Evolutionary conservation across 2,329 filamentous ascomycete genomes (phyloP).

Genomic region (Periconia digitata): DNA sequence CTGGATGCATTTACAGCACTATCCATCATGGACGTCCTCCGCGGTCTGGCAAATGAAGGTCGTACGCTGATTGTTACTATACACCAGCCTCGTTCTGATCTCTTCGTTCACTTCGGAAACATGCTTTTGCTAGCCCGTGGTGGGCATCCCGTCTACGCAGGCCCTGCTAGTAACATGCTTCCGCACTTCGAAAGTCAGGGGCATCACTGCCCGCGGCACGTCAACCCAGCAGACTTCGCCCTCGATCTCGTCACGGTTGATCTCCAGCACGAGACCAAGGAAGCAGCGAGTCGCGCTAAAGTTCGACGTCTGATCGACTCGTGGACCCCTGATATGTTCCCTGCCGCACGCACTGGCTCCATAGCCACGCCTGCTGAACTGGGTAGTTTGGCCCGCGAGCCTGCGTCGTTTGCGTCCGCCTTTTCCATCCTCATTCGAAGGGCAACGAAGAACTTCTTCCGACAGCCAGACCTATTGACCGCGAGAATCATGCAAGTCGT

Average conservation of each 20-base stretch:
- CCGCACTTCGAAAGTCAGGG: constrained; percentile 63
- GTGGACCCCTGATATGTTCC: constrained; percentile 51
- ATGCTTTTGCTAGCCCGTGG: constrained; percentile 71
- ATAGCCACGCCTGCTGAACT: constrained; percentile 71
- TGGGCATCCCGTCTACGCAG: constrained; percentile 68
- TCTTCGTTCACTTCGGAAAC: constrained; percentile 72
- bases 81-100: constrained; percentile 73
- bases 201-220: constrained; percentile 66
- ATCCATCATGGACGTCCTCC: constrained; percentile 74
- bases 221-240: constrained; percentile 77
- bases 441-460: constrained; percentile 62
- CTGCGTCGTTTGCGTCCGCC: constrained; percentile 62
- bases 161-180: constrained; percentile 64
- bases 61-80: constrained; percentile 76
- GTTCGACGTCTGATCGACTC: constrained; percentile 63
- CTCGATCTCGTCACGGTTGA: constrained; percentile 77
- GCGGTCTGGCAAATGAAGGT: constrained; percentile 70
- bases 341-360: constrained; percentile 24
- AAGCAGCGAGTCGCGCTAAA: constrained; percentile 63
- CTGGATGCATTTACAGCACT: constrained; percentile 76
- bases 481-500: constrained; percentile 44
- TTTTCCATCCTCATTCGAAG: constrained; percentile 69
- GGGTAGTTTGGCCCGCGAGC: constrained; percentile 66
- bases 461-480: constrained; percentile 39
- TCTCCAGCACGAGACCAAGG: constrained; percentile 64